These are phyloP conservation scores for Debaryomyces robertsiae DNA, from an alignment of 1,139 yeast genomes.

Conservation along the genomic window DNA sequence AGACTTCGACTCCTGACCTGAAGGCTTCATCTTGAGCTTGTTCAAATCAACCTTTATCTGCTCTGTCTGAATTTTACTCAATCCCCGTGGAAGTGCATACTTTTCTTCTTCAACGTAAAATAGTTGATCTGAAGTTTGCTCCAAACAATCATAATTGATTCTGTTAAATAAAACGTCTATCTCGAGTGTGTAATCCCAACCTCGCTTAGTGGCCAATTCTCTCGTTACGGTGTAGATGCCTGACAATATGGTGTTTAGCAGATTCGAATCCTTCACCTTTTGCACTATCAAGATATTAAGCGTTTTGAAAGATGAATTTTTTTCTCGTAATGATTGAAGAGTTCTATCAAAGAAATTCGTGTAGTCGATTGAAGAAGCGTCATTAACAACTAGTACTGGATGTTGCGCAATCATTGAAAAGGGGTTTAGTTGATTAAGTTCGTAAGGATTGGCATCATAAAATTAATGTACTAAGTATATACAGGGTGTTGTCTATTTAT, in stretches of 20 bases:
- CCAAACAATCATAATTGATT: neutral
- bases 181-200: constrained; percentile 31
- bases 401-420: constrained; percentile 12
- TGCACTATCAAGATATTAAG: constrained; percentile 30
- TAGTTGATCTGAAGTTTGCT: neutral
- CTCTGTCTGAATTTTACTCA: neutral
- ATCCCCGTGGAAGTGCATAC: constrained; percentile 1
- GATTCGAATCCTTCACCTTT: constrained; percentile 21
- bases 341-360: constrained; percentile 22
- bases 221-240: constrained; percentile 31
- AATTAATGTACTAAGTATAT: neutral
- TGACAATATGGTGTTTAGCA: constrained; percentile 31
- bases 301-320: neutral
- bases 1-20: neutral
- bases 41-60: neutral
- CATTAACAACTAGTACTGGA: constrained; percentile 27
- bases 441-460: neutral
- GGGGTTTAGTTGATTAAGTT: neutral
- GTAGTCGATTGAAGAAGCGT: constrained; percentile 31
- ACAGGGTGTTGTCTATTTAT: constrained; percentile 1
- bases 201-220: constrained; percentile 20
- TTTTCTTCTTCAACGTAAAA: constrained; percentile 1
- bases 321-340: constrained; percentile 11
- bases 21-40: neutral
- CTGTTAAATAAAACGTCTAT: constrained; percentile 36